Evolutionary conservation across 2,329 filamentous ascomycete species (phyloP).

Genomic region (Penicillium olsonii): DNA sequence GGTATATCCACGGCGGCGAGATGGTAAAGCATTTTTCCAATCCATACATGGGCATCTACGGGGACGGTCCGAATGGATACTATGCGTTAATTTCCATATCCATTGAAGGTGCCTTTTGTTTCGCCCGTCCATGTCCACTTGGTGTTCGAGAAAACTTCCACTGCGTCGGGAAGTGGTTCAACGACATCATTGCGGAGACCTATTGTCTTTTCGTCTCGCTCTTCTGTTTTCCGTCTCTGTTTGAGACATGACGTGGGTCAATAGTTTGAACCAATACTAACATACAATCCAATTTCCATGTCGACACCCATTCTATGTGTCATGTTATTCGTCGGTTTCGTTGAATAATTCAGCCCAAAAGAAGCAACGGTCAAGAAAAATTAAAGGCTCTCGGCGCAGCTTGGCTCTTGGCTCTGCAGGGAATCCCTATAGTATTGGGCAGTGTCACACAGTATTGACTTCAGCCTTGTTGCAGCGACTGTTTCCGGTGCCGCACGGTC

Average conservation of each 20-base stretch:
- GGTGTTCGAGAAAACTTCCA: conserved; percentile 10
- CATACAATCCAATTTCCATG: not conserved
- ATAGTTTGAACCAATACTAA: not conserved
- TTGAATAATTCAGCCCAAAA: not conserved
- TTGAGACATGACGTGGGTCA: conserved; percentile 5
- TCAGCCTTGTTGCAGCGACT: not conserved
- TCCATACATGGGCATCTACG: not conserved
- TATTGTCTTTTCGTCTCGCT: not conserved
- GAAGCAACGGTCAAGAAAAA: conserved; percentile 1
- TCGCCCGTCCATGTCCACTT: not conserved
- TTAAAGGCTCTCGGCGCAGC: not conserved
- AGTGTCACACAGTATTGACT: not conserved
- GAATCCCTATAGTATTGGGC: not conserved
- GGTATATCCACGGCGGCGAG: not conserved
- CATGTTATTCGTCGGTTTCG: not conserved
- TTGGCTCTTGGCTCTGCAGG: conserved; percentile 6
- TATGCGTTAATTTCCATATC: too few relatives aligned
- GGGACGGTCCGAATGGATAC: not conserved
- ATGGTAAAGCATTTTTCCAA: not conserved
- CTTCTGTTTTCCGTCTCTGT: not conserved
- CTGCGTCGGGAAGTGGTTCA: conserved; percentile 3
- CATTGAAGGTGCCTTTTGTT: too few relatives aligned
- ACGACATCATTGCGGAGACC: conserved; percentile 13
- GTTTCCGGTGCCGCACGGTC: not conserved
- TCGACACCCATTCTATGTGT: conserved; percentile 1